Conservation (phyloP, 1,139 yeast genomes). For the Diutina catenulata region DNA sequence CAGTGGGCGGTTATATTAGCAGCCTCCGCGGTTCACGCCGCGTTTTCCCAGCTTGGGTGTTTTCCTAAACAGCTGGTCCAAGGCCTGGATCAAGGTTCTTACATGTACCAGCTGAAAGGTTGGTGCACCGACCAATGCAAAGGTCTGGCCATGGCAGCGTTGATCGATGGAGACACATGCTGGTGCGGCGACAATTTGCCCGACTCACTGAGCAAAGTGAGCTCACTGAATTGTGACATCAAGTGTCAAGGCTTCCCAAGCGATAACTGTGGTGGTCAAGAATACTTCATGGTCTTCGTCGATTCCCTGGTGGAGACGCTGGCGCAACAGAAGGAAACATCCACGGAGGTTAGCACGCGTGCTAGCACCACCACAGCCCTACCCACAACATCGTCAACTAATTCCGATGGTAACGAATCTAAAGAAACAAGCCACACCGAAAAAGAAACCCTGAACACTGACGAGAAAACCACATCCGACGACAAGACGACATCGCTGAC, state of each 20-base stretch:
- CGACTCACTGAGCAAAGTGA: constrained; percentile 17
- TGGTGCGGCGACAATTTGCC: constrained; percentile 48
- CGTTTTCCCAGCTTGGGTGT: not conserved
- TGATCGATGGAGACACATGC: constrained; percentile 41
- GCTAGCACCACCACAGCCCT: too few relatives aligned
- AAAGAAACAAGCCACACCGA: too few relatives aligned
- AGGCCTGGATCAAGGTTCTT: constrained; percentile 15
- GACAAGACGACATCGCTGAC: not conserved
- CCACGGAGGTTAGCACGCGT: too few relatives aligned
- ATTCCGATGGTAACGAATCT: too few relatives aligned
- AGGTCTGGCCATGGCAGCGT: constrained; percentile 39
- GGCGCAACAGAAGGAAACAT: too few relatives aligned
- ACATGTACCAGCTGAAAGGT: constrained; percentile 38
- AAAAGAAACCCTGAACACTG: too few relatives aligned
- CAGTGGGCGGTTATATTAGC: too few relatives aligned
- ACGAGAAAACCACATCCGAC: too few relatives aligned
- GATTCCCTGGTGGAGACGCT: constrained; percentile 19
- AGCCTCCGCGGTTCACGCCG: not conserved
- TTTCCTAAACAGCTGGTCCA: not conserved
- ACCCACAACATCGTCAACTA: too few relatives aligned
- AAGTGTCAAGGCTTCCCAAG: constrained; percentile 45
- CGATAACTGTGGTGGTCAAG: constrained; percentile 55
- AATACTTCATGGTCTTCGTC: constrained; percentile 36
- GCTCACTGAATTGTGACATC: constrained; percentile 29
- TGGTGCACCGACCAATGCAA: constrained; percentile 37